These are phyloP conservation scores for Stagonosporopsis rhizophila DNA, from an alignment of 2,329 filamentous ascomycete species.

Conservation along the genomic window DNA sequence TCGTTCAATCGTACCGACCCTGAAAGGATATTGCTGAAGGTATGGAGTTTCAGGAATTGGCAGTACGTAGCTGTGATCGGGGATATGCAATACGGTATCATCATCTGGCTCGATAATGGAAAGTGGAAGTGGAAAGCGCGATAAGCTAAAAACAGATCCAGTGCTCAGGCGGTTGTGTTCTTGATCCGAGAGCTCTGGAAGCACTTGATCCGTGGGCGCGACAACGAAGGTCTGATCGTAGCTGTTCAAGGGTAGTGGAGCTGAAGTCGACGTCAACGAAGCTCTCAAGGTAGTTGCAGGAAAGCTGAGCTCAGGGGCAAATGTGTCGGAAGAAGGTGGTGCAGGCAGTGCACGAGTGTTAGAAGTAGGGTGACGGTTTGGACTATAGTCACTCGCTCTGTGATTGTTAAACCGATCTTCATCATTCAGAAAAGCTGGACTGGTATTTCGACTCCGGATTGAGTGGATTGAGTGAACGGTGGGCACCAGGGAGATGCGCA, in stretches of 20 bases:
- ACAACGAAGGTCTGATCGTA: conserved; percentile 38
- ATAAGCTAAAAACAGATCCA: conserved; percentile 46
- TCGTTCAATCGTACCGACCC: conserved; percentile 17
- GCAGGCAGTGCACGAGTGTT: conserved; percentile 30
- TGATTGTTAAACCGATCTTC: neutral
- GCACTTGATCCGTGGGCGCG: conserved; percentile 22
- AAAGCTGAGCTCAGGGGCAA: conserved; percentile 47
- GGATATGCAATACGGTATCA: conserved; percentile 59
- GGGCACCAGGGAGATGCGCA: conserved; percentile 54
- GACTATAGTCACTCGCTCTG: neutral
- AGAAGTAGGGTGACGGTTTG: conserved; percentile 21
- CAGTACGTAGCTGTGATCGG: conserved; percentile 11
- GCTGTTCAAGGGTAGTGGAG: conserved; percentile 47
- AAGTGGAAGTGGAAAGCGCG: conserved; percentile 73
- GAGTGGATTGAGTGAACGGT: conserved; percentile 53
- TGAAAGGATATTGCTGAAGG: conserved; percentile 34
- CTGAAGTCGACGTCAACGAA: conserved; percentile 52
- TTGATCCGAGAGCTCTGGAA: conserved; percentile 17
- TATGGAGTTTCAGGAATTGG: conserved; percentile 23
- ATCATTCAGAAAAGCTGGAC: conserved; percentile 29
- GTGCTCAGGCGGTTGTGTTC: conserved; percentile 35
- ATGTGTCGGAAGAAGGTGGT: conserved; percentile 40
- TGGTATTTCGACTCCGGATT: conserved; percentile 45
- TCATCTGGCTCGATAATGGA: conserved; percentile 78
- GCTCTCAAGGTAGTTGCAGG: conserved; percentile 44